phyloP scores from a whole-genome alignment of 208 protist genomes.

The Trypanosoma rangeli region DNA sequence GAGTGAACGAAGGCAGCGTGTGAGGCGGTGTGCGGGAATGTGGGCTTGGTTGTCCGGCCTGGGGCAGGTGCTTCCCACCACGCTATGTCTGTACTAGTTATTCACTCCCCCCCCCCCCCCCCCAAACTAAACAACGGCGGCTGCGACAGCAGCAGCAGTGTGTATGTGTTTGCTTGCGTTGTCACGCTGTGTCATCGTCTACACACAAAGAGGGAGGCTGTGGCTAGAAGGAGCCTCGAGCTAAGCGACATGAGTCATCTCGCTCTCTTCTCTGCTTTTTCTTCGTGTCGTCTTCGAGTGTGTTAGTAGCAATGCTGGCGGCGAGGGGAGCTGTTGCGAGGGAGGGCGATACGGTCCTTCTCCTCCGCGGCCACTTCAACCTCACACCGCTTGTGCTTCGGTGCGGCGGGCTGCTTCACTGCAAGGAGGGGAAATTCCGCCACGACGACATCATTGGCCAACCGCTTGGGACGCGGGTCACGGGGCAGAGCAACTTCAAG shows the following conservation, averaged over 20 bases:
- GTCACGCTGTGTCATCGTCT: too few species aligned
- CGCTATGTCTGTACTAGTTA: too few species aligned
- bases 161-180: too few species aligned
- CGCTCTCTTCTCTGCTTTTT: conserved; percentile 7
- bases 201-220: background rate
- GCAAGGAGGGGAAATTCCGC: conserved; percentile 76
- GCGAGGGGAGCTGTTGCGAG: conserved; percentile 49
- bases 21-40: background rate
- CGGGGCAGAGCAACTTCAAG: conserved; percentile 60
- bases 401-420: conserved; percentile 67
- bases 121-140: too few species aligned
- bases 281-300: background rate
- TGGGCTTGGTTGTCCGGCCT: too few species aligned
- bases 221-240: background rate
- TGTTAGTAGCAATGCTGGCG: conserved; percentile 37
- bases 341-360: conserved; percentile 76
- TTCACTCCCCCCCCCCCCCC: too few species aligned
- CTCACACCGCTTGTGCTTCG: conserved; percentile 66
- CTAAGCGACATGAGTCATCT: background rate
- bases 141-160: too few species aligned
- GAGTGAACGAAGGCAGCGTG: background rate
- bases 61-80: too few species aligned
- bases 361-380: conserved; percentile 67
- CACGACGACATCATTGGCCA: conserved; percentile 85
- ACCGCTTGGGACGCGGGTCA: conserved; percentile 57